Evolutionary conservation across 164 flowering plant genomes (phyloP), one percentile per base, ranked within the genome.

Genomic region (Dillenia turbinata): DNA sequence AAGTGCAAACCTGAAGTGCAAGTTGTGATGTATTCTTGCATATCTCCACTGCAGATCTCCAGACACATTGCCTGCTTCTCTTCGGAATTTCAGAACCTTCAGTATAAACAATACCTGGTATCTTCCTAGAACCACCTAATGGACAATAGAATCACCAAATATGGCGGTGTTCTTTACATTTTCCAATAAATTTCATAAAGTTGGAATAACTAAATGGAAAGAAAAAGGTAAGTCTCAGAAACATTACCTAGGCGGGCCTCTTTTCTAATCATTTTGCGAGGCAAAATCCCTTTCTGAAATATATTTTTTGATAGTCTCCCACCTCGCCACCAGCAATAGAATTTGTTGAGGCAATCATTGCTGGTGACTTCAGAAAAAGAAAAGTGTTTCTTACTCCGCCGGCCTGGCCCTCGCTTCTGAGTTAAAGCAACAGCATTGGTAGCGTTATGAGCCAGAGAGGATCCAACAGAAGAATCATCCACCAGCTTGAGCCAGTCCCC

Each of bases 21-120:
- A 95, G 92, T 73, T 88, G 96, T 44, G 96, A 78, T 46, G 74
- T 73, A 71, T 78, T 92, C 66, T 74, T 87, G 67, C 85, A 76
- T 85, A 76, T 78, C 70, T 85, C 95, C 64, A 88, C 95, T 47
- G 98, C 92, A 71, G 96, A 82, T 79, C 95, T 85, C 99, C 99
- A 95, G 44, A 83, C 66, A 61, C 77, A 60, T 62, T 76, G 87
- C 58, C 85, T 82, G 79, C 90, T 92, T 82, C 90, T 85, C 74
- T 79, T 85, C 46, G 97, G 90, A 78, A 81, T 68, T 57, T 79
- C 92, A 57, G 79, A 69, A 71, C 79, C 90, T 66, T 87, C 97
- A 73, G 75, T 59, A 75, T 95, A 92, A 70, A 54, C 54, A 64
- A 87, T 52, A 46, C 90, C 90, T 63, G 72, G 47, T 48, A 92